Evolutionary conservation across 1,284 basidiomycete species (phyloP), one percentile per base, ranked within the genome.

Genomic region (Quambalaria eucalypti): DNA sequence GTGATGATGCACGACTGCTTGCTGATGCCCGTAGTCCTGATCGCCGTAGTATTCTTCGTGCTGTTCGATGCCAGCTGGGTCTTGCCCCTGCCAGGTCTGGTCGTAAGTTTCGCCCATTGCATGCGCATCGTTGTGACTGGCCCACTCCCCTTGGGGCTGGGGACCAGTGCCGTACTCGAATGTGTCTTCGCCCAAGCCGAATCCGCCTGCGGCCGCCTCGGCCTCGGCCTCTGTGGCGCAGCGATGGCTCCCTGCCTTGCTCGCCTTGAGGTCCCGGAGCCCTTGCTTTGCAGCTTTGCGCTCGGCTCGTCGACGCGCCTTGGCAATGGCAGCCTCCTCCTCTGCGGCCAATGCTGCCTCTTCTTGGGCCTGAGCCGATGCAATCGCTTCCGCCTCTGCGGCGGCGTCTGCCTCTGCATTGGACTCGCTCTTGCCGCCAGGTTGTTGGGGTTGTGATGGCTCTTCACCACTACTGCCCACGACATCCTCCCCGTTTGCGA

Each of bases 301-400:
- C 46, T 64, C 64, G 19, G 65, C 67, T 46, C 57, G 64, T 26
- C 64, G 55, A n/a, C 61, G 48, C 4, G 63, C 67, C 50, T 68
- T 68, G 29, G 62, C 64, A 36, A 68, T 60, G n/a, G 64, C 62
- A n/a, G 65, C 64, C 51, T 69, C 67, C 40, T 69, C 64, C 38
- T 62, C 57, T 16, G 60, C 61, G 8, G 65, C 64, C 2, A 69
- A 39, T 1, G 60, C 36, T 28, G 58, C 59, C 48, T 64, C 66
- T 44, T 69, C 66, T 52, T 56, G 57, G 10, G 52, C 47, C 48
- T 59, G 59, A 3, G 52, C 46, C 28, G 51, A 46, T 0, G 61
- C 54, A 47, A 65, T 55, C 3, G 52, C 63, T 36, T 63, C 60
- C n/a, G n/a, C n/a, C 19, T 62, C 63, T 33, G 61, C 65, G 25